Percentiles rank a stretch among this genome's conserved stretches.
These are phyloP conservation scores for Wickerhamomyces ciferrii DNA, from an alignment of 805 yeast genomes.

Conservation along the genomic window DNA sequence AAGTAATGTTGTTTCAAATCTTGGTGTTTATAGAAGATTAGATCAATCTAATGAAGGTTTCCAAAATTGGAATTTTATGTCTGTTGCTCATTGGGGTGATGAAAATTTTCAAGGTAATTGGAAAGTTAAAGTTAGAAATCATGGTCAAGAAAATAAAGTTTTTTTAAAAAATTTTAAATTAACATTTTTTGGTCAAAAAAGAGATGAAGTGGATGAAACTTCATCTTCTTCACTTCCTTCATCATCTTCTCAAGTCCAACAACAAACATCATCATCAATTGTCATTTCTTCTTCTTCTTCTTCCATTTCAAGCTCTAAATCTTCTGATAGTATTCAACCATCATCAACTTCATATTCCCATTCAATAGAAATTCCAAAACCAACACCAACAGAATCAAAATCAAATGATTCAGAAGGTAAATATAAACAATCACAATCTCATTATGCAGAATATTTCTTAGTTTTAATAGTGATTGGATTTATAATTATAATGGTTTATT, in stretches of 20 bases:
- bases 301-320: no score
- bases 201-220: constrained; percentile 34
- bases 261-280: no score
- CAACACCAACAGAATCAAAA: constrained; percentile 16
- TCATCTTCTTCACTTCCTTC: constrained; percentile 4
- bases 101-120: constrained; percentile 76
- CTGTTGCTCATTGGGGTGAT: constrained; percentile 99
- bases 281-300: neutral
- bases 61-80: constrained; percentile 84
- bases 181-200: constrained; percentile 74
- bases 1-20: constrained; percentile 60
- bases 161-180: constrained; percentile 67
- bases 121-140: constrained; percentile 61
- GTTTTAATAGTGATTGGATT: constrained; percentile 57
- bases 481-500: constrained; percentile 36
- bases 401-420: constrained; percentile 25
- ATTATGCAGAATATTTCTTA: constrained; percentile 58
- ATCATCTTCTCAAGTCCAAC: constrained; percentile 1
- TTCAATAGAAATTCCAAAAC: constrained; percentile 1
- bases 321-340: no score
- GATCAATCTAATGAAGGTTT: constrained; percentile 62
- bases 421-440: constrained; percentile 31
- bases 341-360: neutral
- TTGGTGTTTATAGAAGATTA: constrained; percentile 60
- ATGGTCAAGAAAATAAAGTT: constrained; percentile 29